These are phyloP conservation scores for Lichtheimia ramosa DNA, from an alignment of 371 early-diverging fungal species.

Conservation along the genomic window DNA sequence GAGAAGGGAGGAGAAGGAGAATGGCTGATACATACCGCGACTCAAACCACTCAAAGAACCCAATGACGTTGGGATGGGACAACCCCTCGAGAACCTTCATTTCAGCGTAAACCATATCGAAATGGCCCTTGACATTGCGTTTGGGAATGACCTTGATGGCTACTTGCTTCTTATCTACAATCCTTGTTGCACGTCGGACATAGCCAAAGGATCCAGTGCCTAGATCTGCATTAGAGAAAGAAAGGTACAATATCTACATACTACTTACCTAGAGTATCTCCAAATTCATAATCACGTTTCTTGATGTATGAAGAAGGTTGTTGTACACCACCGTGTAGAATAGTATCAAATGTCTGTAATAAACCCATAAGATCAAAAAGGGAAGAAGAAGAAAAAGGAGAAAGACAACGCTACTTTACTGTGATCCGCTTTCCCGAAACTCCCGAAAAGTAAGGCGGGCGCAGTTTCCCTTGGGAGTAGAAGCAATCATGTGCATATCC, in stretches of 20 bases:
- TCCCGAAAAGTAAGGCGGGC: too few species aligned
- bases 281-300: conserved; percentile 67
- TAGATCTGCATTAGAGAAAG: conserved; percentile 16
- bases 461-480: too few species aligned
- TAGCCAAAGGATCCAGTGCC: conserved; percentile 78
- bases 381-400: neutral
- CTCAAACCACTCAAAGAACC: conserved; percentile 81
- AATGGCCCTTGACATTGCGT: conserved; percentile 59
- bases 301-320: conserved; percentile 73
- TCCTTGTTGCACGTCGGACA: conserved; percentile 65
- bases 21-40: conserved; percentile 42
- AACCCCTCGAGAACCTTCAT: conserved; percentile 65
- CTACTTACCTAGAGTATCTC: conserved; percentile 54
- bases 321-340: conserved; percentile 45
- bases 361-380: conserved; percentile 6
- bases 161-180: conserved; percentile 58
- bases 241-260: neutral
- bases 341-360: conserved; percentile 26
- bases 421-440: too few species aligned
- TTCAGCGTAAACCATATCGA: conserved; percentile 78
- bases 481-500: too few species aligned
- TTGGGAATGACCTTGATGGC: conserved; percentile 85
- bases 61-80: conserved; percentile 82
- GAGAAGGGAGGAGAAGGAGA: too few species aligned
- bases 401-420: too few species aligned